These are phyloP conservation scores for Trichoderma pleuroti DNA, from an alignment of 2,329 filamentous ascomycete genomes.

Conservation along the genomic window DNA sequence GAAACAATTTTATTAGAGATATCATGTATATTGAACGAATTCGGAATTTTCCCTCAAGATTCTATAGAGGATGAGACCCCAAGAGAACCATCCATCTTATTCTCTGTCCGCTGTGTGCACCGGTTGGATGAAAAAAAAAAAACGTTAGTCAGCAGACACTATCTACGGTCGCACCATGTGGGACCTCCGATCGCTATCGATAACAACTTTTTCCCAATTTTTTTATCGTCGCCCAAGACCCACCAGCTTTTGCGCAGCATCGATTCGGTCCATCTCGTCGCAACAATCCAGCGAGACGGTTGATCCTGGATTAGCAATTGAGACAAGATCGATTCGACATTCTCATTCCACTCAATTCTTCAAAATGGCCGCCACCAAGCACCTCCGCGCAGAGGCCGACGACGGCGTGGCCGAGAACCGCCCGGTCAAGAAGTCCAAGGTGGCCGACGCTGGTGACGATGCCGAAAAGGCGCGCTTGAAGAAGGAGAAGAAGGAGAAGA, in stretches of 20 bases:
- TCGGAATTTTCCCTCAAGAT: no score
- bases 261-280: not conserved
- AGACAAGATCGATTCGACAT: not conserved
- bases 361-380: conserved; percentile 41
- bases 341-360: not conserved
- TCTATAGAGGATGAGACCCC: no score
- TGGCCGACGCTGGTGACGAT: conserved; percentile 29
- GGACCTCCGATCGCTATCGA: not conserved
- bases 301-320: not conserved
- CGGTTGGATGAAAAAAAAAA: no score
- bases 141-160: not conserved
- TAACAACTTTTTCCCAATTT: not conserved
- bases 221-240: conserved; percentile 5
- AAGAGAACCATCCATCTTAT: no score
- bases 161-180: no score
- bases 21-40: no score
- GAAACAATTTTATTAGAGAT: no score
- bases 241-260: conserved; percentile 4
- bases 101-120: no score
- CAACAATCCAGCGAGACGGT: not conserved
- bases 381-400: conserved; percentile 37
- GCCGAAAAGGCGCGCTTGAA: conserved; percentile 36
- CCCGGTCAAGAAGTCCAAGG: conserved; percentile 41
- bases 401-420: conserved; percentile 27
- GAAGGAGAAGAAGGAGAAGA: conserved; percentile 41